phyloP scores from a whole-genome alignment of 139 green algal species.

The Deuterostichococcus epilithicus region DNA sequence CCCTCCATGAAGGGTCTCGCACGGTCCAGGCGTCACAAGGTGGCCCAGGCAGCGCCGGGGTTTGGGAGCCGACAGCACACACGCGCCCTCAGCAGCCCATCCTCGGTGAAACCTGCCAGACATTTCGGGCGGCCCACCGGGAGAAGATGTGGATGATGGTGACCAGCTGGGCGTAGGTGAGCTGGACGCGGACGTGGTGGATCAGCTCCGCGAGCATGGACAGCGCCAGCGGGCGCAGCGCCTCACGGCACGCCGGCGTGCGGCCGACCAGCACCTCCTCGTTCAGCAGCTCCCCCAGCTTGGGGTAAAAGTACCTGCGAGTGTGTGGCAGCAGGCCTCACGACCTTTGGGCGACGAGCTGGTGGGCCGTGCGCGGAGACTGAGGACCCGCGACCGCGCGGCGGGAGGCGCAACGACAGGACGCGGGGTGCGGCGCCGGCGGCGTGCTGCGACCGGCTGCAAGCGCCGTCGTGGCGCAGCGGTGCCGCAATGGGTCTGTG shows the following conservation, averaged over 20 bases:
- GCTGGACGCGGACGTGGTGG: constrained; percentile 51
- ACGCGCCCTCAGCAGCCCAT: not conserved
- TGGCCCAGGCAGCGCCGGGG: not conserved
- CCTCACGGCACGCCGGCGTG: constrained; percentile 61
- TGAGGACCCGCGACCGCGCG: no score
- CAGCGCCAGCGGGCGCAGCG: constrained; percentile 72
- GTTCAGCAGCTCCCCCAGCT: constrained; percentile 69
- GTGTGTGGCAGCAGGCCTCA: no score
- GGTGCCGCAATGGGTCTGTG: no score
- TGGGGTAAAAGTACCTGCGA: not conserved
- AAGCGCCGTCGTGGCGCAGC: no score
- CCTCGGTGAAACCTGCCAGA: not conserved
- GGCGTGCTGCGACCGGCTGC: no score
- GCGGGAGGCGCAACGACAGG: no score
- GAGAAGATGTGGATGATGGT: constrained; percentile 66
- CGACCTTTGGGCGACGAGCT: no score
- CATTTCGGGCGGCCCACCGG: constrained; percentile 6
- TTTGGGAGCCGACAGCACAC: not conserved
- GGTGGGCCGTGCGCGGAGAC: no score
- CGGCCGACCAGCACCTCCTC: constrained; percentile 73
- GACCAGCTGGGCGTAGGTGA: constrained; percentile 61
- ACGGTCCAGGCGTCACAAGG: no score
- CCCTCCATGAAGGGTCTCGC: not conserved
- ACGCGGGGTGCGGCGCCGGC: no score
- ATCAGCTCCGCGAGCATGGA: constrained; percentile 82